Conservation (phyloP, 352 stramenopile genomes). For the Bremia lactucae region DNA sequence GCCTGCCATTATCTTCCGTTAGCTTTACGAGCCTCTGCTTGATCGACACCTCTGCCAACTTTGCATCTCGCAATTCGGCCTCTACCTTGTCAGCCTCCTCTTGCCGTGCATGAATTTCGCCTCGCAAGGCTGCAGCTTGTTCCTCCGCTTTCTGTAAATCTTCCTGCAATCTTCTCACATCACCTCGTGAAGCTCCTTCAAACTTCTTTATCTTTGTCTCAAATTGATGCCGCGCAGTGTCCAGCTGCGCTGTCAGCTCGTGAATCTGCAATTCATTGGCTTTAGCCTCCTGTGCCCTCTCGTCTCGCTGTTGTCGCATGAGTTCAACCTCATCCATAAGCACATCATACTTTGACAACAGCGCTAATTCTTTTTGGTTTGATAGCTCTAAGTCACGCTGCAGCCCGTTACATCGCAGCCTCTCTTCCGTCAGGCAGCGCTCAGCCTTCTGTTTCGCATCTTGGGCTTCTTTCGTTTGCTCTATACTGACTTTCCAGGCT, state of each 20-base stretch:
- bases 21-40: conserved; percentile 55
- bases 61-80: conserved; percentile 27
- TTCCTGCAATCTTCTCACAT: conserved; percentile 20
- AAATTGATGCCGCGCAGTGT: conserved; percentile 16
- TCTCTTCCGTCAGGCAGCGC: conserved; percentile 1
- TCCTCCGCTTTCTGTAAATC: conserved; percentile 30
- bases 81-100: conserved; percentile 31
- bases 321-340: conserved; percentile 30
- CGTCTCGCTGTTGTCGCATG: conserved; percentile 18
- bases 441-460: conserved; percentile 15
- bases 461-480: conserved; percentile 16
- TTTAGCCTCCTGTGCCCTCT: conserved; percentile 5
- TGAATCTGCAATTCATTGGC: conserved; percentile 7
- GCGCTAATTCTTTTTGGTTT: conserved; percentile 4
- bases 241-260: conserved; percentile 18
- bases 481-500: conserved; percentile 51
- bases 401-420: conserved; percentile 13
- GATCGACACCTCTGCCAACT: conserved; percentile 17
- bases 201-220: conserved; percentile 19
- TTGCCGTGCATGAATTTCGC: conserved; percentile 44
- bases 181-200: conserved; percentile 20
- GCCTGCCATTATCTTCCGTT: conserved; percentile 42
- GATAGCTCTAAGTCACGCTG: conserved; percentile 10
- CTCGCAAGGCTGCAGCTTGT: conserved; percentile 28
- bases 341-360: conserved; percentile 9